Percentiles rank a stretch among this genome's conserved stretches.
Evolutionary conservation across 2,329 filamentous ascomycete species (phyloP).

Genomic region (Celoporthe dispersa): DNA sequence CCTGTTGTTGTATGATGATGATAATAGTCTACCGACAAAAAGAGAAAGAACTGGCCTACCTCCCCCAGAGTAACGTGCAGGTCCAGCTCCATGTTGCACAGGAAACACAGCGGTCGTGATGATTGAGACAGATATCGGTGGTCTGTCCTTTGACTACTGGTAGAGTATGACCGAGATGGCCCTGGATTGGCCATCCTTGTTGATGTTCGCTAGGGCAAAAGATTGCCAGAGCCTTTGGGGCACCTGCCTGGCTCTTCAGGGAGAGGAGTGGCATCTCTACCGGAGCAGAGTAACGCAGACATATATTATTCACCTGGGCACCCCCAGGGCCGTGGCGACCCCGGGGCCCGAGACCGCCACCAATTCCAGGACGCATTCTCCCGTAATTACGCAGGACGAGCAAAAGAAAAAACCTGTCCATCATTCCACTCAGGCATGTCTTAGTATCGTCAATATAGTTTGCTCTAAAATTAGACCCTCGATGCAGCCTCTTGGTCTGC

Average conservation of each 20-base stretch:
- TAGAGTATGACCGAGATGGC: background rate
- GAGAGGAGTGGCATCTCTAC: background rate
- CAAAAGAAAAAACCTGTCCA: background rate
- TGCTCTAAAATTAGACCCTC: slow-evolving; percentile 11
- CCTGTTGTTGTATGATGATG: background rate
- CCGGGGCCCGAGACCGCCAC: background rate
- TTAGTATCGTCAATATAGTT: slow-evolving; percentile 7
- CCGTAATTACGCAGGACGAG: background rate
- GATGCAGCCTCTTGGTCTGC: slow-evolving; percentile 1
- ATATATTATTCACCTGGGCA: background rate
- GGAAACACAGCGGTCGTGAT: slow-evolving; percentile 3
- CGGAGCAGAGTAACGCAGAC: background rate
- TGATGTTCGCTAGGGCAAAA: background rate
- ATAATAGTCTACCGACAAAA: background rate
- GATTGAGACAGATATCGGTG: slow-evolving; percentile 1
- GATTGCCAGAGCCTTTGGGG: background rate
- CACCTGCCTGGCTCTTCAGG: background rate
- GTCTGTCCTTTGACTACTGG: background rate
- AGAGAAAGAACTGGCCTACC: background rate
- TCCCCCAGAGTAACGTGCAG: background rate
- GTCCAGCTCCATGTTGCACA: slow-evolving; percentile 14
- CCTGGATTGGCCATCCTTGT: background rate
- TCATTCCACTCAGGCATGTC: background rate
- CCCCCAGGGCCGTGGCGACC: background rate
- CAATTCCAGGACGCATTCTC: background rate